phyloP scores from a whole-genome alignment of 495 filamentous ascomycete species.

The Astrothelium subdiscretum region DNA sequence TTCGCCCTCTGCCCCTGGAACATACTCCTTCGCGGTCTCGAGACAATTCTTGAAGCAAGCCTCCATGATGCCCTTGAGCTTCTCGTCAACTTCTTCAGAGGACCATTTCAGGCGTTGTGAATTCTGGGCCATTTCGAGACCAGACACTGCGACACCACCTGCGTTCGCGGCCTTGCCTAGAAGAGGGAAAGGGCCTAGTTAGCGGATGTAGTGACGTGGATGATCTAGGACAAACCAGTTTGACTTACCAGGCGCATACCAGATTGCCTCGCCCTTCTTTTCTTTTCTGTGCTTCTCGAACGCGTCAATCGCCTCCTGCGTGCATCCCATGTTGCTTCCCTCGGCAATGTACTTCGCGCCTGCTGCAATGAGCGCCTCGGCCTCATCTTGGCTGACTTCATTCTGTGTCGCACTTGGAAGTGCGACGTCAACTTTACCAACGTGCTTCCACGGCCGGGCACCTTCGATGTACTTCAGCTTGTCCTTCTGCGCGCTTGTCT shows the following conservation, averaged over 20 bases:
- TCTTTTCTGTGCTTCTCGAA: constrained; percentile 74
- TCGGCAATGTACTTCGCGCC: constrained; percentile 86
- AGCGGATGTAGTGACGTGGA: neutral
- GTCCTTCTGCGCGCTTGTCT: constrained; percentile 37
- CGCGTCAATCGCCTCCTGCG: constrained; percentile 84
- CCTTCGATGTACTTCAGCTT: constrained; percentile 83
- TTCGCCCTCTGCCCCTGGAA: constrained; percentile 62
- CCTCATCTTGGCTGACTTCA: constrained; percentile 86
- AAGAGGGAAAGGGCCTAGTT: neutral
- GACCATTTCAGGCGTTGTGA: constrained; percentile 76
- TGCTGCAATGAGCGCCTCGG: constrained; percentile 60
- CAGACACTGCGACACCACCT: constrained; percentile 93
- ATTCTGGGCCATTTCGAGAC: constrained; percentile 99
- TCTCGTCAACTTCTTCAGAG: constrained; percentile 77
- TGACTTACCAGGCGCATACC: constrained; percentile 82
- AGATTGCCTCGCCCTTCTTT: constrained; percentile 64
- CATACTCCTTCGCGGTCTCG: constrained; percentile 78
- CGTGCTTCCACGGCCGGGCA: constrained; percentile 81
- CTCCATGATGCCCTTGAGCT: constrained; percentile 91
- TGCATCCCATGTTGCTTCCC: constrained; percentile 98
- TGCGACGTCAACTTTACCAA: constrained; percentile 78
- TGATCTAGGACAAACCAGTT: neutral
- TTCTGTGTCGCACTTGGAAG: constrained; percentile 95
- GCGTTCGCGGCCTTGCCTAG: constrained; percentile 81
- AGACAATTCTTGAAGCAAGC: constrained; percentile 86